These are phyloP conservation scores for Trypanosoma vivax DNA, from an alignment of 208 protist genomes.

Conservation along the genomic window DNA sequence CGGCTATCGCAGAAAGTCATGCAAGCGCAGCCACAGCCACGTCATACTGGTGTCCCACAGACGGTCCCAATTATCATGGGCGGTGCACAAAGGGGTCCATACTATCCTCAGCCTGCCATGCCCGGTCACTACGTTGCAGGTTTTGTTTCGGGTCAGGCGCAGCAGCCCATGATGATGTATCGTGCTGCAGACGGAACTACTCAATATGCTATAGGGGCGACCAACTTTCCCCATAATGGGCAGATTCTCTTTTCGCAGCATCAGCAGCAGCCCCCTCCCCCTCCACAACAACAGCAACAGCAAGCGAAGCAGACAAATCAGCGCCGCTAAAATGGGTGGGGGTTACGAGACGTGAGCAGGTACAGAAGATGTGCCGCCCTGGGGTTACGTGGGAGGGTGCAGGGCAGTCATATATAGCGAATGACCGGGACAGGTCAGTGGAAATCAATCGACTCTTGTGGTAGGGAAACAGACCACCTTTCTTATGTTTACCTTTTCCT, in stretches of 20 bases:
- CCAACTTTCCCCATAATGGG: constrained; percentile 22
- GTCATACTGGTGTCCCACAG: constrained; percentile 10
- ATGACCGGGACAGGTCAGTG: too few relatives aligned
- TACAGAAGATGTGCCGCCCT: not conserved
- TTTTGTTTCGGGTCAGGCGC: constrained; percentile 15
- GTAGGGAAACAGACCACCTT: too few relatives aligned
- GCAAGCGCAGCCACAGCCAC: constrained; percentile 15
- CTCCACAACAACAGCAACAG: too few relatives aligned
- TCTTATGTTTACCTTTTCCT: too few relatives aligned
- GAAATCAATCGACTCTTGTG: too few relatives aligned
- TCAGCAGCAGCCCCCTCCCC: constrained; percentile 33
- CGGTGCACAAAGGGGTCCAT: constrained; percentile 11
- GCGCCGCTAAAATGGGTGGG: constrained; percentile 3
- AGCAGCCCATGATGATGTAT: constrained; percentile 24
- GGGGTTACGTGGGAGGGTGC: not conserved
- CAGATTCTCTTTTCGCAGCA: constrained; percentile 49
- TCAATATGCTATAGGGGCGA: constrained; percentile 17
- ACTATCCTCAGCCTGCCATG: constrained; percentile 15
- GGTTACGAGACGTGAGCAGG: not conserved
- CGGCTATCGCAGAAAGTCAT: constrained; percentile 14
- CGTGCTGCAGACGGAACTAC: constrained; percentile 12
- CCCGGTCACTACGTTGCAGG: constrained; percentile 17
- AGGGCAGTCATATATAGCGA: too few relatives aligned
- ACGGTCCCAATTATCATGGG: constrained; percentile 19
- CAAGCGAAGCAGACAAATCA: constrained; percentile 36